Conservation (phyloP, 2,329 filamentous ascomycete genomes). For the Pseudogymnoascus sp. region DNA sequence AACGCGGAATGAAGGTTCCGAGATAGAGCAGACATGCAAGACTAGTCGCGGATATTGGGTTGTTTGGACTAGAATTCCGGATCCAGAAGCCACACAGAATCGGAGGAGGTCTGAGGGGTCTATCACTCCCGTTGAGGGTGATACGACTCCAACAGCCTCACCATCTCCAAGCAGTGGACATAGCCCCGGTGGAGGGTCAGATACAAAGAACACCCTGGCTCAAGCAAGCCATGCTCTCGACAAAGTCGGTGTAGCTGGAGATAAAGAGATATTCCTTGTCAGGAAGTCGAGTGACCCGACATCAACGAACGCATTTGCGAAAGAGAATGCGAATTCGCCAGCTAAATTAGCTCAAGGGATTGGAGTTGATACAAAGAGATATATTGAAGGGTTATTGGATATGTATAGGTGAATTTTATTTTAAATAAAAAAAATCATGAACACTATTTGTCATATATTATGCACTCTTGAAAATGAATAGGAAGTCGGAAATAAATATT, state of each 20-base stretch:
- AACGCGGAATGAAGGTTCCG: conserved; percentile 35
- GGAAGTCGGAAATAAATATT: background rate
- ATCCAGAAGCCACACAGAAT: conserved; percentile 23
- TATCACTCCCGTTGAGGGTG: background rate
- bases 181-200: background rate
- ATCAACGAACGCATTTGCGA: conserved; percentile 16
- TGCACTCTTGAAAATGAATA: background rate
- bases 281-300: conserved; percentile 47
- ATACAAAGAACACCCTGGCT: background rate
- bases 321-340: conserved; percentile 42
- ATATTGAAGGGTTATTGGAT: conserved; percentile 64
- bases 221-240: background rate
- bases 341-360: conserved; percentile 61
- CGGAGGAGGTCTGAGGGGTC: background rate
- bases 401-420: conserved; percentile 28
- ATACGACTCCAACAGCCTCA: background rate
- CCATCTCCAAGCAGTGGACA: background rate
- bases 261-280: conserved; percentile 55
- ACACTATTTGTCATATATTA: background rate
- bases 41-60: conserved; percentile 62
- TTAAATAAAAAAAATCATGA: background rate
- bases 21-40: conserved; percentile 55
- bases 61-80: conserved; percentile 52
- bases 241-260: conserved; percentile 11
- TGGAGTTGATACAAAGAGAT: conserved; percentile 65